Evolutionary conservation across 2,329 filamentous ascomycete species (phyloP).

Genomic region (Lachnellula cervina): DNA sequence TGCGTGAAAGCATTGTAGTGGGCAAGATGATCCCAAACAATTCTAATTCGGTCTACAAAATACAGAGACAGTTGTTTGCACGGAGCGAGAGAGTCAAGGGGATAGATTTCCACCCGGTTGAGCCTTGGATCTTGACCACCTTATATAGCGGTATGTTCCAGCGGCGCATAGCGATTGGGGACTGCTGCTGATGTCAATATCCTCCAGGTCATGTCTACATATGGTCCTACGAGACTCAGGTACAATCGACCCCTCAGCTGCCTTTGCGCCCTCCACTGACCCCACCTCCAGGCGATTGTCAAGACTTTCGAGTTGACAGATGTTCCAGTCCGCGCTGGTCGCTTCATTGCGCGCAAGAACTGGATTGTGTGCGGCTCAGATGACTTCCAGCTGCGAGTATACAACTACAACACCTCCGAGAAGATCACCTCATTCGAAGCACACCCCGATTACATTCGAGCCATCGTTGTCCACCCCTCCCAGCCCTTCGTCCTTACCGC

Average conservation of each 20-base stretch:
- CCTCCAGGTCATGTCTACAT: constrained; percentile 91
- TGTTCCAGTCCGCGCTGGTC: constrained; percentile 92
- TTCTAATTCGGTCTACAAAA: constrained; percentile 35
- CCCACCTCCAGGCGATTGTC: constrained; percentile 64
- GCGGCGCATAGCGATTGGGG: constrained; percentile 15
- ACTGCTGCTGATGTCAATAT: constrained; percentile 24
- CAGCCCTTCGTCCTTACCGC: constrained; percentile 95
- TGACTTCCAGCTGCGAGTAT: constrained; percentile 82
- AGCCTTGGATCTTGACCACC: constrained; percentile 95
- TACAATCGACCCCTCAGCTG: constrained; percentile 27
- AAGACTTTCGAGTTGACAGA: constrained; percentile 99
- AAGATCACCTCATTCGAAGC: constrained; percentile 97
- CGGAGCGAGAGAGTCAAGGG: constrained; percentile 94
- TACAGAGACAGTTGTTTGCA: constrained; percentile 75
- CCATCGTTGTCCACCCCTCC: constrained; percentile 90
- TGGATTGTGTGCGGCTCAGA: constrained; percentile 97
- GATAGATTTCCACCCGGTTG: constrained; percentile 94
- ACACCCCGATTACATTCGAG: constrained; percentile 96
- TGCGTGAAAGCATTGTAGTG: constrained; percentile 18
- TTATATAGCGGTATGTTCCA: constrained; percentile 77
- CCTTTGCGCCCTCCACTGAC: constrained; percentile 9
- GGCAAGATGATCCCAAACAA: constrained; percentile 16
- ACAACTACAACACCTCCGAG: constrained; percentile 99
- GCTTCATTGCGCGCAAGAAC: constrained; percentile 96
- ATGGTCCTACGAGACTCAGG: constrained; percentile 95